Base-by-base conservation (phyloP, 352 stramenopile genomes). In the Aphanomyces invadans region DNA sequence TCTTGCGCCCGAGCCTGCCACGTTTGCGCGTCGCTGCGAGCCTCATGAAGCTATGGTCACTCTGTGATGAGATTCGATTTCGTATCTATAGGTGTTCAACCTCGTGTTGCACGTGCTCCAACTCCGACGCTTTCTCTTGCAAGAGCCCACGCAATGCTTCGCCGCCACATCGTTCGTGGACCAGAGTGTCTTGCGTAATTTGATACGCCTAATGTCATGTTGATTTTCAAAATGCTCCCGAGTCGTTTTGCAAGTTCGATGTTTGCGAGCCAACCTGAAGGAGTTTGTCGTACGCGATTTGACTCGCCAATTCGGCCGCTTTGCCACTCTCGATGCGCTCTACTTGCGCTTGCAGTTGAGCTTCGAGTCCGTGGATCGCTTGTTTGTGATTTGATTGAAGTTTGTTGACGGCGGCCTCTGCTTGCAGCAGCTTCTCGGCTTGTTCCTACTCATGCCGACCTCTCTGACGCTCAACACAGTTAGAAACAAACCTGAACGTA, bases 111-210 rank as follows among this genome's bases (percentile, higher is more conserved):
- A 51, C 17, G 23, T 23, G 17, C 33, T 67, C 60, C 28, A 67
- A 11, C 10, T 25, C 42, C 10, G n/a, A 19, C n/a, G 60, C 28
- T 33, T 67, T 67, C 2, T 67, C 60, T 4, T 56, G 15, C n/a
- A 67, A 2, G 29, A 57, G 31, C 17, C 1, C 33, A n/a, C 60
- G 60, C 32, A 67, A 33, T 7, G 42, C 42, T 17, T 67, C 60
- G 1, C n/a, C 23, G 31, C 28, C 33, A 10, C 23, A 44, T 4
- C 60, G 42, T 32, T 67, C 60, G 21, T 67, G 60, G 11, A 23
- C 29, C 23, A 67, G 32, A 23, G 60, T 25, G 7, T 67, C 60
- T 23, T 67, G 60, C n/a, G 60, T 67, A n/a, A 67, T 48, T 7
- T n/a, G 31, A 44, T 67, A 67, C 23, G 60, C 60, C 54, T 62